Conservation (phyloP, 805 yeast species). For the Kazachstania africana region DNA sequence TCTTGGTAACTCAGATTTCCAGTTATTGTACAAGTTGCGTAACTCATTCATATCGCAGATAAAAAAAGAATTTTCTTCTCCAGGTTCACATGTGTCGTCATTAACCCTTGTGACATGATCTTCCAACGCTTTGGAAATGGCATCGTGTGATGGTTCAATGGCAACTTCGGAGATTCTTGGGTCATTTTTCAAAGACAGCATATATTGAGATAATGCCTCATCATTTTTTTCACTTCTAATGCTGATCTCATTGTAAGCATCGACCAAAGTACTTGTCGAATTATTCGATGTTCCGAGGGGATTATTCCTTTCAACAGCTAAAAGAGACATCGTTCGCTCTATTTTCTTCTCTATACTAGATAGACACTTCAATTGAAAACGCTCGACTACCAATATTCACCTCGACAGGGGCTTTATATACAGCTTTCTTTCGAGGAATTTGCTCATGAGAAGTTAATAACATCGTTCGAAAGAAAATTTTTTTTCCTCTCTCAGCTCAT, state of each 20-base stretch:
- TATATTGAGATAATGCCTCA: slow-evolving; percentile 2
- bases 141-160: slow-evolving; percentile 21
- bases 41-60: slow-evolving; percentile 78
- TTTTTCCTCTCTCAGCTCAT: no score
- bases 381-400: no score
- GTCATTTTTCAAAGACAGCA: slow-evolving; percentile 1
- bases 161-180: no score
- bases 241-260: not conserved
- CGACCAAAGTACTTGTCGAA: not conserved
- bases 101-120: slow-evolving; percentile 35
- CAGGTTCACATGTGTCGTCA: slow-evolving; percentile 51
- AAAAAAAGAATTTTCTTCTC: slow-evolving; percentile 77
- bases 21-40: slow-evolving; percentile 44
- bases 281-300: no score
- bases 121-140: slow-evolving; percentile 31
- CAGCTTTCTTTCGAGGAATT: no score
- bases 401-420: no score
- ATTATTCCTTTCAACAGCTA: not conserved
- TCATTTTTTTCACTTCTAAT: slow-evolving; percentile 2
- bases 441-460: no score
- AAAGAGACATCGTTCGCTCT: not conserved
- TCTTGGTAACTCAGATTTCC: slow-evolving; percentile 57
- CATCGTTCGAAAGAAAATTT: no score
- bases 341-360: not conserved
- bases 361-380: no score